A percentile compares a stretch with the other conserved stretches of the same genome.
These are phyloP conservation scores for Hymenoscyphus scutula DNA, from an alignment of 2,329 filamentous ascomycete genomes.

Conservation along the genomic window DNA sequence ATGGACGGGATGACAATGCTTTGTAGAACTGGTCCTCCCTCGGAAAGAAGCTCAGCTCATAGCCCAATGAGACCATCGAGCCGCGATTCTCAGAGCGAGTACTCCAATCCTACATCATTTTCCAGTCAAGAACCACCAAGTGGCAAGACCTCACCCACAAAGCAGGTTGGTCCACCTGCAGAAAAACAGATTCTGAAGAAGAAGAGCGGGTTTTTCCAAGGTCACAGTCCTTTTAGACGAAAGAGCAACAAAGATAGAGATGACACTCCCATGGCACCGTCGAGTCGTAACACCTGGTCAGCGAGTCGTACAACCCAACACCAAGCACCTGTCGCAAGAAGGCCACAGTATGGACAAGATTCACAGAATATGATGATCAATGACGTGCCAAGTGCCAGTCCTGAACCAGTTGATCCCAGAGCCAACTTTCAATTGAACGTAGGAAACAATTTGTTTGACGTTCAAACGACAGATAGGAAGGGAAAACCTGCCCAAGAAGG, in stretches of 20 bases:
- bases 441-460: slow-evolving; percentile 93
- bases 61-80: slow-evolving; percentile 74
- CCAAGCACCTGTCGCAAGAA: slow-evolving; percentile 35
- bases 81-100: slow-evolving; percentile 85
- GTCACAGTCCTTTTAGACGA: slow-evolving; percentile 85
- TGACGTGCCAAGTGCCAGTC: slow-evolving; percentile 59
- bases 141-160: slow-evolving; percentile 70
- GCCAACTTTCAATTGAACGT: slow-evolving; percentile 92
- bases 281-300: slow-evolving; percentile 60
- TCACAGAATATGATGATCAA: slow-evolving; percentile 34
- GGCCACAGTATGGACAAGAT: slow-evolving; percentile 43
- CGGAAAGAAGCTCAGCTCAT: slow-evolving; percentile 64
- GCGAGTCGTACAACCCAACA: slow-evolving; percentile 28
- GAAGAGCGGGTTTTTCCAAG: slow-evolving; percentile 86
- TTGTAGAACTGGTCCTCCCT: slow-evolving; percentile 72
- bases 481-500: slow-evolving; percentile 42
- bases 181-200: slow-evolving; percentile 68
- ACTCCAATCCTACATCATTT: slow-evolving; percentile 83
- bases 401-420: slow-evolving; percentile 85
- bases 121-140: slow-evolving; percentile 80
- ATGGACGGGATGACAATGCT: slow-evolving; percentile 97
- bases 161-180: slow-evolving; percentile 51
- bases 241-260: slow-evolving; percentile 85
- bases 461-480: slow-evolving; percentile 72
- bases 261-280: slow-evolving; percentile 34